These are phyloP conservation scores for Rosa chinensis DNA, from an alignment of 306 rosid genomes.

Conservation along the genomic window DNA sequence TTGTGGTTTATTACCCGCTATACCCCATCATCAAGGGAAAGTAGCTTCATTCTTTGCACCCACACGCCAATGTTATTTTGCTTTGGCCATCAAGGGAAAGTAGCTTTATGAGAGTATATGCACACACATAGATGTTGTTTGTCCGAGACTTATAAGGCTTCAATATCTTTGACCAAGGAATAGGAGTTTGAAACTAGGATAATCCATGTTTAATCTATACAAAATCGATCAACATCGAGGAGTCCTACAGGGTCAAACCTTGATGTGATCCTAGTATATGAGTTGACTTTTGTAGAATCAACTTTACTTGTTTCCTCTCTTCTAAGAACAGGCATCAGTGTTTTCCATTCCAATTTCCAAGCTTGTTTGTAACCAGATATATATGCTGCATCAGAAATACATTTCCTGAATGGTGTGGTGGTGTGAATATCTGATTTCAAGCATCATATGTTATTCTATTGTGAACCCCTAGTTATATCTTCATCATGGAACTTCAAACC, in stretches of 20 bases:
- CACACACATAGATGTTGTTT: neutral
- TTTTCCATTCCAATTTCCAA: neutral
- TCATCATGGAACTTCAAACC: neutral
- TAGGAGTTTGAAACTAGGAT: neutral
- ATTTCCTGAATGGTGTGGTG: neutral
- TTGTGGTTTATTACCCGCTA: neutral
- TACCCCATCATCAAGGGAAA: neutral
- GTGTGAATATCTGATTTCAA: neutral
- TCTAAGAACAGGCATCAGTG: neutral
- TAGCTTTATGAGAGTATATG: neutral
- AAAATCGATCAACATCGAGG: neutral
- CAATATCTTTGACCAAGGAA: conserved; percentile 1
- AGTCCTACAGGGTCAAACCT: neutral
- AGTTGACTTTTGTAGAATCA: neutral
- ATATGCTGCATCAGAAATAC: neutral
- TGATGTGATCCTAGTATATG: neutral
- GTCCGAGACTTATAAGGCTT: neutral
- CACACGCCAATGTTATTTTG: neutral
- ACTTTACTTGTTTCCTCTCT: neutral
- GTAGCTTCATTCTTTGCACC: neutral
- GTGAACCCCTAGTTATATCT: conserved; percentile 8
- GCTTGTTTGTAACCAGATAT: conserved; percentile 9
- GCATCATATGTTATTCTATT: neutral
- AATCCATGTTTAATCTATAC: neutral
- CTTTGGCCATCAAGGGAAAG: neutral